Percentiles rank a stretch among this genome's conserved stretches.
phyloP scores from a whole-genome alignment of 2,329 filamentous ascomycete genomes.

The Talaromyces rugulosus region DNA sequence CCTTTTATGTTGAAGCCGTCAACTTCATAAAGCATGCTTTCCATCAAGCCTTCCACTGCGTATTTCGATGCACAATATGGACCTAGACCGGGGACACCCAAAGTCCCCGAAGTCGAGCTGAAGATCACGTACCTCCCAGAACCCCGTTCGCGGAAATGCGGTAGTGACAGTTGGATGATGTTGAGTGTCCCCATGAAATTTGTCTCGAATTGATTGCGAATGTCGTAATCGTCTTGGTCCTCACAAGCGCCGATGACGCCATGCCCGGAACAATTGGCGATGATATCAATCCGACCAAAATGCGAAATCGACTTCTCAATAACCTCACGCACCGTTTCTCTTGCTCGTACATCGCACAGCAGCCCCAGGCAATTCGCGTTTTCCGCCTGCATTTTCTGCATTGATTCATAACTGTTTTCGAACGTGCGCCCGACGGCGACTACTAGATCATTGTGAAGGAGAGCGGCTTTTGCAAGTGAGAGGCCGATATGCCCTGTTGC shows the following conservation, averaged over 20 bases:
- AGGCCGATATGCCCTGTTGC: constrained; percentile 96
- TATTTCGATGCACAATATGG: constrained; percentile 98
- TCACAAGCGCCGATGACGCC: constrained; percentile 94
- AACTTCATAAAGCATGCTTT: constrained; percentile 94
- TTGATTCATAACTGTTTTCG: constrained; percentile 68
- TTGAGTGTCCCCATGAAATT: constrained; percentile 96
- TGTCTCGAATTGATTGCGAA: constrained; percentile 94
- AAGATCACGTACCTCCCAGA: constrained; percentile 88
- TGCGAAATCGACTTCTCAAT: constrained; percentile 66
- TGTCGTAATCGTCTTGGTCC: constrained; percentile 91
- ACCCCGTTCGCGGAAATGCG: constrained; percentile 75
- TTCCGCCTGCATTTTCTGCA: constrained; percentile 66
- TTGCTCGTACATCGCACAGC: constrained; percentile 85
- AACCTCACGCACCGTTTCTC: constrained; percentile 69
- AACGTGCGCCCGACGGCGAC: constrained; percentile 79
- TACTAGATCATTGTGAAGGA: constrained; percentile 77
- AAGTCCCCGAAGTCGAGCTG: constrained; percentile 82
- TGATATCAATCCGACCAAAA: constrained; percentile 80
- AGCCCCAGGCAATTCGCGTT: constrained; percentile 61
- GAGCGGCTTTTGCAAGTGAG: constrained; percentile 76
- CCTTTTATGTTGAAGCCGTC: constrained; percentile 89
- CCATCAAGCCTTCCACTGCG: constrained; percentile 89
- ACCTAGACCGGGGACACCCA: constrained; percentile 89
- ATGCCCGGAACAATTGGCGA: constrained; percentile 92
- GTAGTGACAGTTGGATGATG: constrained; percentile 83